These are phyloP conservation scores for Spironucleus salmonicida DNA, from an alignment of 208 protist species.

Conservation along the genomic window DNA sequence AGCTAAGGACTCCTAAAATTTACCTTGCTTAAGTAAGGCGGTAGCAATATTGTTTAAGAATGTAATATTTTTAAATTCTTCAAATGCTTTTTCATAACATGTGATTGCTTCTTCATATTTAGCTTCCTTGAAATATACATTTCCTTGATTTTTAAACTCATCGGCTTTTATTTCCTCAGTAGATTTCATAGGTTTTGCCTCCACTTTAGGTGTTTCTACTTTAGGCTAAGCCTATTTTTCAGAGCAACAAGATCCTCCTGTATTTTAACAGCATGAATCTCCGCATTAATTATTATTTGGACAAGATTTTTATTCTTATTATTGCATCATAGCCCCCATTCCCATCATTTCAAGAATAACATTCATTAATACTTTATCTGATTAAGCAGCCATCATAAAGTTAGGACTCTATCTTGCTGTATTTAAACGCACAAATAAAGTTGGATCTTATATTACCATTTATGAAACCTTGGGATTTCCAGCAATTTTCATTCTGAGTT, in stretches of 20 bases:
- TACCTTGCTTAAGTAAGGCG: conserved; percentile 6
- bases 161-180: neutral
- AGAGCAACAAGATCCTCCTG: neutral
- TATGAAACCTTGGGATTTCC: neutral
- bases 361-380: neutral
- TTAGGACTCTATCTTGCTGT: neutral
- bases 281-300: too few relatives aligned
- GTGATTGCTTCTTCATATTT: conserved; percentile 15
- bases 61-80: neutral
- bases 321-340: conserved; percentile 5
- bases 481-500: neutral
- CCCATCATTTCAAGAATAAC: conserved; percentile 7
- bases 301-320: too few relatives aligned
- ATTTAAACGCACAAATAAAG: neutral
- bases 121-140: conserved; percentile 9
- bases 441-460: neutral
- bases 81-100: conserved; percentile 12
- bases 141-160: conserved; percentile 12
- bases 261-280: too few relatives aligned
- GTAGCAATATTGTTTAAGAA: conserved; percentile 24
- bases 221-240: neutral
- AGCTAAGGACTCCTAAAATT: neutral
- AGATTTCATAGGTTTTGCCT: neutral
- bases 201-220: neutral
- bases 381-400: neutral